Percentiles rank a stretch among this genome's conserved stretches.
phyloP scores from a whole-genome alignment of 2,329 filamentous ascomycete genomes.

The Lachnellula cervina region DNA sequence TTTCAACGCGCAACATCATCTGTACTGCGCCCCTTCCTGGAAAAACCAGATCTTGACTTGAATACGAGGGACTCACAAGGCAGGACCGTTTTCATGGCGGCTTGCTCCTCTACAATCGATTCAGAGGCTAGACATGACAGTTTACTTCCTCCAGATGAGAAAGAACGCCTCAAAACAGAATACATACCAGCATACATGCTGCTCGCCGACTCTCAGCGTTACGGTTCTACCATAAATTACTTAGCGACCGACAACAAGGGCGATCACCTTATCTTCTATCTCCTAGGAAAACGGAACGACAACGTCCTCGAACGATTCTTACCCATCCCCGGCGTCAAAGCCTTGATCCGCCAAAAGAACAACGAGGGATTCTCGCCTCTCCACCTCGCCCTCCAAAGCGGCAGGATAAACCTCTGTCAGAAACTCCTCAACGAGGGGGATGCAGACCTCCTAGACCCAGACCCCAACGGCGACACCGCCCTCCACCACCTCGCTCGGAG shows the following conservation, averaged over 20 bases:
- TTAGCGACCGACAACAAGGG: not conserved
- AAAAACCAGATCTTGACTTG: not conserved
- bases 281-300: not conserved
- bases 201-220: not conserved
- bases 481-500: constrained; percentile 10
- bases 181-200: not conserved
- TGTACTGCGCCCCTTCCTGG: constrained; percentile 5
- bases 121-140: not conserved
- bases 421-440: constrained; percentile 4
- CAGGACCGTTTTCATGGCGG: constrained; percentile 7
- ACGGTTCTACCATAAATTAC: not conserved
- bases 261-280: not conserved
- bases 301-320: not conserved
- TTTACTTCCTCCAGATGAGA: not conserved
- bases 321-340: not conserved
- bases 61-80: constrained; percentile 4
- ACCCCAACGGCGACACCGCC: constrained; percentile 10
- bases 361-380: constrained; percentile 10
- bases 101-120: not conserved
- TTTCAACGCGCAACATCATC: constrained; percentile 1
- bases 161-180: not conserved
- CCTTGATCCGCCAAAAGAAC: constrained; percentile 1
- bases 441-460: constrained; percentile 8
- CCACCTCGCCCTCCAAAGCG: not conserved
- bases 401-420: not conserved